Base-by-base conservation (phyloP, 768 basidiomycete species). In the Clavulina sp. region DNA sequence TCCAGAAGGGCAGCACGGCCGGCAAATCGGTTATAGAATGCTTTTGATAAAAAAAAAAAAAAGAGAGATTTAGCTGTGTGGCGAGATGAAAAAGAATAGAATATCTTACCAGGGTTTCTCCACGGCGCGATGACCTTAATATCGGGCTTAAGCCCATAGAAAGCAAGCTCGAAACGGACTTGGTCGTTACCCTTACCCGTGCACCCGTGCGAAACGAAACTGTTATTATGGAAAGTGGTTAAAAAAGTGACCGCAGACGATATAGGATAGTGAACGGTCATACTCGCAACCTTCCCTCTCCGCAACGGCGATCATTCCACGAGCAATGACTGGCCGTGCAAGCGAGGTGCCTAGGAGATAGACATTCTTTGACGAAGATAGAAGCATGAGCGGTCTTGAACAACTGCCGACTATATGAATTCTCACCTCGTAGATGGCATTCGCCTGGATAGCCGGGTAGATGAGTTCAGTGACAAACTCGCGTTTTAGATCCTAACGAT, bases 131-230 rank as follows among this genome's bases (percentile, higher is more conserved):
- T 79, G 61, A 97, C 92, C 68, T 96, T 96, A 77, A 99, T 96
- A 60, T 91, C 85, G 41, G 95, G 92, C 65, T 95, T 91, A 57
- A 99, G 76, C 52, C 89, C 95, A 67, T 97, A 99, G 72, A 99
- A 99, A 0, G 95, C 91, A 52, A 97, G 80, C 64, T 99, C 95
- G 66, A 97, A 99, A 55, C 95, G 87, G 60, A 99, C 95, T 69
- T 99, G 95, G 66, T 99, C 95, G 66, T 99, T 99, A 50, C 95
- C 95, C 72, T 99, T 99, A 50, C 95, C 95, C 48, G 95, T 99
- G 75, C 95, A 99, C 24, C 95, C 95, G 68, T 97, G 95, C 24
- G 93, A 79, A 56, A 97, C 93, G 63, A 75, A 99, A 66, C 91
- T 93, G 46, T n/a, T 44, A 51, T 23, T 53, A 26, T 19, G 9